Evolutionary conservation across 108 stramenopile genomes (phyloP), one percentile per base, ranked within the genome.

Genomic region (Aureococcus anophagefferens): DNA sequence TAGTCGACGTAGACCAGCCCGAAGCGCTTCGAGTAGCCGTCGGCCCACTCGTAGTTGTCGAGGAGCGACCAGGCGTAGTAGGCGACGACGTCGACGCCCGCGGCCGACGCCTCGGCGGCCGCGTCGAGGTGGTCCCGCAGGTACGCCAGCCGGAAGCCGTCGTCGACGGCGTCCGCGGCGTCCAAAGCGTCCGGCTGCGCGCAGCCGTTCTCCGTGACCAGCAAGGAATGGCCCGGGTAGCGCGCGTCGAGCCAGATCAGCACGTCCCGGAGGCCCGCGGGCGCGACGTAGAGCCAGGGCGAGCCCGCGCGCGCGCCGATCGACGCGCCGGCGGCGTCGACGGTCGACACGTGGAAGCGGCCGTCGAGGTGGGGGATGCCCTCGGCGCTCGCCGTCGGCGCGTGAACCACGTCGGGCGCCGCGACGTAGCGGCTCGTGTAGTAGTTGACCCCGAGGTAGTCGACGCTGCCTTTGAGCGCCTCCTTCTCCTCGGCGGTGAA

Each of bases 21-120:
- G 76, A 96, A 96, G 46, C 93, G 73, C 66, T 82, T 83, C 62
- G 74, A 74, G 72, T 91, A 91, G 29, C 96, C 96, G 72, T 84
- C 93, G 66, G 90, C 81, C 95, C 95, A 96, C 66, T 95, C 95
- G 73, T 94, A 96, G 63, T 94, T 96, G 72, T 93, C 91, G 86
- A 96, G 84, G 37, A 96, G 79, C 67, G 82, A 82, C 96, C 96
- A 96, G 35, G 91, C 92, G 83, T 90, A 96, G 73, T 94, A 96
- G n/a, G 92, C 96, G 32, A 72, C 69, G 32, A 96, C 75, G 34
- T 87, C 76, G 17, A 89, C 92, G 35, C 93, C 93, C 21, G 80
- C 66, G 35, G 77, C 35, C 4, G 5, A 40, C 9, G 37, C 37
- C 5, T 3, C 0, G 16, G 63, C 30, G 28, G 25, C 44, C 28